Conservation (phyloP, 768 basidiomycete species). For the Rhizopogon salebrosus region DNA sequence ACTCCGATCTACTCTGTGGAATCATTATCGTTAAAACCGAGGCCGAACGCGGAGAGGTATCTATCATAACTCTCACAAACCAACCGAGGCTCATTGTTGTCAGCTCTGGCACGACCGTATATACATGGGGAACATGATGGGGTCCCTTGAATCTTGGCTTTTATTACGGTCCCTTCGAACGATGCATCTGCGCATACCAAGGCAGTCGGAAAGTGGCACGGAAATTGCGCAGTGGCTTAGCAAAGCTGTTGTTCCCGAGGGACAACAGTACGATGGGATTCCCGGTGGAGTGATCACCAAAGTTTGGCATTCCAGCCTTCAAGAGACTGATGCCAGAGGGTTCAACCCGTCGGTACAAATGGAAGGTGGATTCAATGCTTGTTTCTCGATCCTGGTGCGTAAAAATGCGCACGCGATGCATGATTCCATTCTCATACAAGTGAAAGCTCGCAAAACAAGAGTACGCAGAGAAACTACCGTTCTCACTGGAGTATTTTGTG, state of each 20-base stretch:
- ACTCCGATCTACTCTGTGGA: conserved; percentile 78
- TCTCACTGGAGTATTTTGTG: conserved; percentile 60
- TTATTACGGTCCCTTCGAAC: conserved; percentile 81
- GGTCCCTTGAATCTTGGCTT: conserved; percentile 80
- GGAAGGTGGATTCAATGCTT: conserved; percentile 74
- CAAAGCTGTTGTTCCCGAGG: conserved; percentile 40
- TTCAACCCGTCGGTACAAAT: conserved; percentile 66
- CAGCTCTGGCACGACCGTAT: conserved; percentile 64
- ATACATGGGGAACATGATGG: conserved; percentile 62
- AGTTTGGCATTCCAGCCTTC: conserved; percentile 78
- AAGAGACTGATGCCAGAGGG: conserved; percentile 52
- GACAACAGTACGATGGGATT: conserved; percentile 60
- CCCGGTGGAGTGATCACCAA: conserved; percentile 59
- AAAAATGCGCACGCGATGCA: background rate
- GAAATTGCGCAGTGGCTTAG: conserved; percentile 72
- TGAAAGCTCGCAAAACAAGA: conserved; percentile 44
- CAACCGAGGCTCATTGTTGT: background rate
- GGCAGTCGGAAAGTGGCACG: conserved; percentile 72
- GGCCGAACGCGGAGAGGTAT: conserved; percentile 62
- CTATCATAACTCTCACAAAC: conserved; percentile 7
- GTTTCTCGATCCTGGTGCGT: conserved; percentile 64
- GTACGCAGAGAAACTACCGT: conserved; percentile 54
- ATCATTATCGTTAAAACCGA: conserved; percentile 63
- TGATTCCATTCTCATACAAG: background rate
- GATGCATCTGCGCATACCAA: conserved; percentile 71